Evolutionary conservation across 2,329 filamentous ascomycete genomes (phyloP).

Genomic region (Stenocarpella maydis): DNA sequence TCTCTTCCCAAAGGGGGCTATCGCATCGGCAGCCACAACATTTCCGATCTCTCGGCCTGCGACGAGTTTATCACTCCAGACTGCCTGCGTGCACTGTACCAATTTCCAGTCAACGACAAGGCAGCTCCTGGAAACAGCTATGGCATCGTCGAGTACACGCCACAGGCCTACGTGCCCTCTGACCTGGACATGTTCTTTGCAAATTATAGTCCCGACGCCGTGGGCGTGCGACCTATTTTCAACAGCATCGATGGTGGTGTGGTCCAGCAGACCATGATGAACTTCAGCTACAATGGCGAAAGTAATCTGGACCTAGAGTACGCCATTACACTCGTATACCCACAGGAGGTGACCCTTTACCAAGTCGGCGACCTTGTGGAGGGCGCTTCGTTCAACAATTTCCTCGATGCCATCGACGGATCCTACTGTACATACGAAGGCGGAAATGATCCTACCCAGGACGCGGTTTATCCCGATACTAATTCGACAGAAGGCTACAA

Average conservation of each 20-base stretch:
- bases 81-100: constrained; percentile 34
- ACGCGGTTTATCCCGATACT: constrained; percentile 55
- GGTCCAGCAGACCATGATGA: constrained; percentile 27
- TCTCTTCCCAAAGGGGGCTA: constrained; percentile 32
- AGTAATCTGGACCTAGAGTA: constrained; percentile 34
- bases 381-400: constrained; percentile 48
- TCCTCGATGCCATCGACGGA: constrained; percentile 55
- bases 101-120: constrained; percentile 26
- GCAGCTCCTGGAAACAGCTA: constrained; percentile 30
- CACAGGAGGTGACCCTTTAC: constrained; percentile 37
- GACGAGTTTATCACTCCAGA: constrained; percentile 30
- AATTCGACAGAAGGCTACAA: constrained; percentile 53
- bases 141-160: constrained; percentile 35
- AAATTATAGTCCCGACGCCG: constrained; percentile 29
- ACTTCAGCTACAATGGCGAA: constrained; percentile 32
- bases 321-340: constrained; percentile 32
- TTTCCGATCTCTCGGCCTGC: constrained; percentile 30
- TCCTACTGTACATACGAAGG: constrained; percentile 54
- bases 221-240: constrained; percentile 26
- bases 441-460: constrained; percentile 46
- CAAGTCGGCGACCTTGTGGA: constrained; percentile 37
- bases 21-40: constrained; percentile 26
- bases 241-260: constrained; percentile 33
- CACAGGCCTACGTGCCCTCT: constrained; percentile 29
- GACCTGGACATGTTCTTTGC: constrained; percentile 34